Conservation (phyloP, 106 monocot species). For the Dendrobium catenatum region DNA sequence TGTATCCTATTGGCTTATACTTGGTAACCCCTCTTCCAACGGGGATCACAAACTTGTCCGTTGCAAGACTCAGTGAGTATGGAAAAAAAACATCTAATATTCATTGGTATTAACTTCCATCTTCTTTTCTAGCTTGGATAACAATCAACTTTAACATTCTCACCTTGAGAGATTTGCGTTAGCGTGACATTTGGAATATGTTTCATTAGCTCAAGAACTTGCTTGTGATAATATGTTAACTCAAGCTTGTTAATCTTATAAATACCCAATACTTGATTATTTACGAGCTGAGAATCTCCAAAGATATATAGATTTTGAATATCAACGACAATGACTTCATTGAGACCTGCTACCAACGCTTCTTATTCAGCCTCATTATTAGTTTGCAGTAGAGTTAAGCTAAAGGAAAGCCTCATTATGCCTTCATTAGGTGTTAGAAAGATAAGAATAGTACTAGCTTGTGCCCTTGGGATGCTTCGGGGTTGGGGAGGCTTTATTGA, state of each 20-base stretch:
- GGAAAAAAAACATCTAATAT: neutral
- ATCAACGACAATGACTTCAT: neutral
- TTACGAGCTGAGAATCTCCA: neutral
- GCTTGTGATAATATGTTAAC: neutral
- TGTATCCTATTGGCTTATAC: too few species aligned
- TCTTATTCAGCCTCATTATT: neutral
- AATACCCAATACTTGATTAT: neutral
- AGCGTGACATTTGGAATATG: neutral
- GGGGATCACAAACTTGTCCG: neutral
- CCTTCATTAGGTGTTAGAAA: neutral
- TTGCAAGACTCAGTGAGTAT: neutral
- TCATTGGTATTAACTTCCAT: neutral
- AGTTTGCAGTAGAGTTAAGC: neutral
- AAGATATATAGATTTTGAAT: neutral
- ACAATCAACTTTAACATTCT: neutral
- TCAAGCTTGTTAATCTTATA: too few species aligned
- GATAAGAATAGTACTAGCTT: neutral
- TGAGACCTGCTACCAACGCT: neutral
- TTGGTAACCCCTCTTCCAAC: neutral
- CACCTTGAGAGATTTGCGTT: neutral
- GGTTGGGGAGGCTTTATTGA: too few species aligned
- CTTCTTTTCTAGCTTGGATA: neutral
- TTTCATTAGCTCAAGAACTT: neutral
- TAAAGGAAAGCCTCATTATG: neutral
- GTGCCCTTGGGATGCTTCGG: too few species aligned